Percentiles rank a stretch among this genome's conserved stretches.
Evolutionary conservation across 2,329 filamentous ascomycete genomes (phyloP).

Genomic region (Paecilomyces variotii): DNA sequence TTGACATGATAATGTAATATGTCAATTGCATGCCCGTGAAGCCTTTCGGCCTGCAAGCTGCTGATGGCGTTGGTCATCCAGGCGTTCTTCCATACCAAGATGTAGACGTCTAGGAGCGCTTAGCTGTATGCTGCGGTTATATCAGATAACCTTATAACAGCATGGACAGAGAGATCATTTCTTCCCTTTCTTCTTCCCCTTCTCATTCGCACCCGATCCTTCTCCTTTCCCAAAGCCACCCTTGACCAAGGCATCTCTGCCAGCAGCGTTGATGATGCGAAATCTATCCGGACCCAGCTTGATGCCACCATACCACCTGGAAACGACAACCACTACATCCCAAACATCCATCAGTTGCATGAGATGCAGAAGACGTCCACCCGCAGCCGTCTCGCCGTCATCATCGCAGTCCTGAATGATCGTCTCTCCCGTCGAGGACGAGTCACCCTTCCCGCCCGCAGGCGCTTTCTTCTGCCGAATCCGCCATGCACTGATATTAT

Average conservation of each 20-base stretch:
- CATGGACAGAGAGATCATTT: slow-evolving; percentile 20
- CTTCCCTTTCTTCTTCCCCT: slow-evolving; percentile 47
- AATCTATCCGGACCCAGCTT: slow-evolving; percentile 85
- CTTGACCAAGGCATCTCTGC: slow-evolving; percentile 73
- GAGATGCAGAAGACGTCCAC: slow-evolving; percentile 73
- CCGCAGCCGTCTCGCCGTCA: slow-evolving; percentile 90
- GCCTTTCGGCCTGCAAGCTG: too few species aligned
- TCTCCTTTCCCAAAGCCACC: slow-evolving; percentile 60
- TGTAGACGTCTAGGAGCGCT: neutral
- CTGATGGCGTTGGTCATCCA: neutral
- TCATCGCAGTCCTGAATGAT: slow-evolving; percentile 87
- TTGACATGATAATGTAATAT: too few species aligned
- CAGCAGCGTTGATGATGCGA: slow-evolving; percentile 77
- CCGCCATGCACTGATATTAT: slow-evolving; percentile 94
- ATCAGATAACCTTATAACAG: neutral
- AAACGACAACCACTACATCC: slow-evolving; percentile 88
- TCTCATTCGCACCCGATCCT: slow-evolving; percentile 36
- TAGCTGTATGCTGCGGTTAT: neutral
- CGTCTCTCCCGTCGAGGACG: slow-evolving; percentile 39
- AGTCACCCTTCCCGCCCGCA: slow-evolving; percentile 16
- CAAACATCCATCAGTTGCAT: slow-evolving; percentile 94
- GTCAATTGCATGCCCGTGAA: too few species aligned
- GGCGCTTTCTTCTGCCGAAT: slow-evolving; percentile 45
- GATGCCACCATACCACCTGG: slow-evolving; percentile 89
- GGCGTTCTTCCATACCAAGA: neutral